phyloP scores from a whole-genome alignment of 2,329 filamentous ascomycete genomes.

The Penicillium sp. region DNA sequence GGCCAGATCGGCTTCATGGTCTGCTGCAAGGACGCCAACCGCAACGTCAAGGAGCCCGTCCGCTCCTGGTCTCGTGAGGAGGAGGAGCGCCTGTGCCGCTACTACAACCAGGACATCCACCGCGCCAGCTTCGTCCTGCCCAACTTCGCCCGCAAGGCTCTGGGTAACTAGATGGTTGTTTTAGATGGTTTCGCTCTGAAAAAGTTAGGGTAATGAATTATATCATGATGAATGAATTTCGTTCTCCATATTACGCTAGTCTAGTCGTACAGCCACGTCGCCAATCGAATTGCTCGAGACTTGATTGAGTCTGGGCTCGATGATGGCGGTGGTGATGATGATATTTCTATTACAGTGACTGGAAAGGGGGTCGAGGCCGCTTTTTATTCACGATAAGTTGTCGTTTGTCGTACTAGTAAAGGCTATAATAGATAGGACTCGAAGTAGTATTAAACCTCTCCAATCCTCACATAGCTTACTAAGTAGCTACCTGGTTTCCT shows the following conservation, averaged over 20 bases:
- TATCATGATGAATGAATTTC: slow-evolving; percentile 24
- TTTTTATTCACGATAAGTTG: no score
- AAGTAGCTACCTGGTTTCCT: no score
- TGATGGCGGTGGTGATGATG: no score
- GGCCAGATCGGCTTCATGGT: slow-evolving; percentile 99
- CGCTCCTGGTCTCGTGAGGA: slow-evolving; percentile 82
- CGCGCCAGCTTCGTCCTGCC: slow-evolving; percentile 91
- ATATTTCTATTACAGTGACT: no score
- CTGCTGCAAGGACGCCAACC: slow-evolving; percentile 89
- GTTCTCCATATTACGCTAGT: slow-evolving; percentile 3
- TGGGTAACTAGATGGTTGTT: slow-evolving; percentile 37
- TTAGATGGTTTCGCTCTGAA: slow-evolving; percentile 4
- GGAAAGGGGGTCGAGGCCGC: no score
- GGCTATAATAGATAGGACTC: no score
- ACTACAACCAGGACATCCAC: slow-evolving; percentile 98
- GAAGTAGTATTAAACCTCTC: no score
- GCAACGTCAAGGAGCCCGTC: slow-evolving; percentile 82
- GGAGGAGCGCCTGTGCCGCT: slow-evolving; percentile 89
- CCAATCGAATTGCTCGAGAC: no score
- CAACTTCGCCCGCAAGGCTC: slow-evolving; percentile 82
- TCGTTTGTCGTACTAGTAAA: no score
- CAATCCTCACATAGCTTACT: no score
- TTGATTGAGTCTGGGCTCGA: no score
- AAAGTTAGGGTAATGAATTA: slow-evolving; percentile 24
- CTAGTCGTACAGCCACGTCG: no score